Evolutionary conservation across 495 filamentous ascomycete genomes (phyloP).

Genomic region (Penicilliopsis zonata): DNA sequence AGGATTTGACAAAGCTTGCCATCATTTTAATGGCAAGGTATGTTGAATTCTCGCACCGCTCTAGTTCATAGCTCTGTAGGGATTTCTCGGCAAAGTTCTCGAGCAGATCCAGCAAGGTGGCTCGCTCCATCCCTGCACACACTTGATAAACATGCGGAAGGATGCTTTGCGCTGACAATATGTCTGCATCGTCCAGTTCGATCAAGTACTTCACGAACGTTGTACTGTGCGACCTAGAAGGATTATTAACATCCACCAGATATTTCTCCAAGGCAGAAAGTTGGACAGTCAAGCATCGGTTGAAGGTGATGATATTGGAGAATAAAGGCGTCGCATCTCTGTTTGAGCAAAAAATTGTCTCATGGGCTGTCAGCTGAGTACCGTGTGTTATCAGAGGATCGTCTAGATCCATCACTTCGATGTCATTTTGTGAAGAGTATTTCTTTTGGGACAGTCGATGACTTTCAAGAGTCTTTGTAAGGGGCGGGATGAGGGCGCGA

Average conservation of each 20-base stretch:
- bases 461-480: conserved; percentile 31
- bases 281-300: conserved; percentile 24
- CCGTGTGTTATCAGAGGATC: conserved; percentile 48
- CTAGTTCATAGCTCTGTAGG: conserved; percentile 49
- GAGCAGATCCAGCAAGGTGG: conserved; percentile 31
- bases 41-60: conserved; percentile 67
- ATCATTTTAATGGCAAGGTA: conserved; percentile 60
- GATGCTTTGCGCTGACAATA: conserved; percentile 43
- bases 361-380: conserved; percentile 21
- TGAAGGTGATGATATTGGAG: conserved; percentile 19
- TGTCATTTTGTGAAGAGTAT: conserved; percentile 8
- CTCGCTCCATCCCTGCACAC: conserved; percentile 16
- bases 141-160: conserved; percentile 30
- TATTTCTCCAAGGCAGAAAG: conserved; percentile 17
- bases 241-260: conserved; percentile 17
- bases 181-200: conserved; percentile 43
- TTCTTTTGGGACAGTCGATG: conserved; percentile 17
- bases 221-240: conserved; percentile 22
- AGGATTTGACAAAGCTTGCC: conserved; percentile 48
- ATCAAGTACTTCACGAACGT: conserved; percentile 46
- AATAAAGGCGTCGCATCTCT: conserved; percentile 16
- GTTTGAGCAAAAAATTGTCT: conserved; percentile 18
- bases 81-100: conserved; percentile 45
- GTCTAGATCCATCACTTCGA: conserved; percentile 71
- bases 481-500: conserved; percentile 14